Evolutionary conservation across 257 asterid genomes (phyloP), one percentile per base, ranked within the genome.

Genomic region (Scutellaria baicalensis): DNA sequence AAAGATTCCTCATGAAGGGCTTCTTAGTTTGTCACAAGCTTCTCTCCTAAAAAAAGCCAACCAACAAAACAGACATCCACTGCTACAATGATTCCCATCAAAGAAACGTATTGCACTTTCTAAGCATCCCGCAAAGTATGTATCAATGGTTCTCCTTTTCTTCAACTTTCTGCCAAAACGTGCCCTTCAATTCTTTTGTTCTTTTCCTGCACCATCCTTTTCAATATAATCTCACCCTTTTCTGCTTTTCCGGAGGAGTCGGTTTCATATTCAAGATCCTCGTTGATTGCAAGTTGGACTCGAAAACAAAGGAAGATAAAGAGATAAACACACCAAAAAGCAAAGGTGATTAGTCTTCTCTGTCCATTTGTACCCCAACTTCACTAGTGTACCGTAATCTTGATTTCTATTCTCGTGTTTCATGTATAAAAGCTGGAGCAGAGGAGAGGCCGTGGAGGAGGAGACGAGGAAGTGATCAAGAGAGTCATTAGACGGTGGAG

Each of bases 401-500:
- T 33, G 65, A 31, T 27, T 42, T n/a, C 14, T 12, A 1, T 13
- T 31, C 36, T 59, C 40, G 44, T 71, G 72, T n/a, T 21, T 73
- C 12, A 57, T 71, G 18, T 42, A 35, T 74, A 49, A 47, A 60
- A 79, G 83, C 78, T 75, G 78, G 81, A 75, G 73, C 57, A 20
- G 33, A 60, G 68, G 52, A 43, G 31, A 73, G 56, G 38, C 49
- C 7, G 58, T 11, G 52, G 63, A 9, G 71, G 69, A 2, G 58
- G 49, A 8, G 63, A 79, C 40, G 42, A 66, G 13, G 78, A 75
- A 58, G 73, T 75, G 57, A 50, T 75, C 38, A 64, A 57, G n/a
- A 68, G 83, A 66, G 23, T 79, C 49, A 68, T 78, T 47, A 6
- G 60, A 61, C 38, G 72, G 72, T 80, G 81, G 88, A 80, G 73